Evolutionary conservation across 345 rosid genomes (phyloP).

Genomic region (Citrus hindsii): DNA sequence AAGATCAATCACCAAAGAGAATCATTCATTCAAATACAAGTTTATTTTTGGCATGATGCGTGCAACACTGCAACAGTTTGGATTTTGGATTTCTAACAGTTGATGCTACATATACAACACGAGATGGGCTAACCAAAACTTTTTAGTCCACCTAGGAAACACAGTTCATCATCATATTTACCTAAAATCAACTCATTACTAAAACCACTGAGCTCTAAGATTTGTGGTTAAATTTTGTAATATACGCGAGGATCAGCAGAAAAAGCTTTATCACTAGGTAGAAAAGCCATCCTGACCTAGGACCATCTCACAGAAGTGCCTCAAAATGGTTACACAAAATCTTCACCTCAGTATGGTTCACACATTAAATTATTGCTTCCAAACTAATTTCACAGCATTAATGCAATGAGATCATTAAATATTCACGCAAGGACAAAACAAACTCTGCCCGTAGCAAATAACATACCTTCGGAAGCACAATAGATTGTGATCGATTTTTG

Average conservation of each 20-base stretch:
- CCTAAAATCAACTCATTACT: background rate
- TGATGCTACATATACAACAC: background rate
- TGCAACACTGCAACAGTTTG: too few relatives aligned
- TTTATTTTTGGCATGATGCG: too few relatives aligned
- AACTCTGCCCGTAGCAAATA: background rate
- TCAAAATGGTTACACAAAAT: background rate
- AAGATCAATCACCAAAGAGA: background rate
- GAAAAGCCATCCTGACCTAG: background rate
- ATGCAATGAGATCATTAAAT: background rate
- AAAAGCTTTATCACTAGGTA: background rate
- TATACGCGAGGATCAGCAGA: background rate
- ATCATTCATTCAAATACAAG: background rate
- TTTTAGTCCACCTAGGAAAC: background rate
- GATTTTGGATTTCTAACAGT: background rate
- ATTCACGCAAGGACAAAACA: background rate
- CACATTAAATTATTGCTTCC: background rate
- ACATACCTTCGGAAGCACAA: constrained; percentile 79
- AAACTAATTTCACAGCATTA: background rate
- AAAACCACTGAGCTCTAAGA: background rate
- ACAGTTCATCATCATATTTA: background rate
- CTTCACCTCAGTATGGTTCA: background rate
- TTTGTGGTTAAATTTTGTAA: background rate
- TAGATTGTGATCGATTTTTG: constrained; percentile 72
- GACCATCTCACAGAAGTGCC: background rate
- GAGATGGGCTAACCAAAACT: background rate